These are phyloP conservation scores for Lodderomyces oxycetoniae DNA, from an alignment of 1,139 yeast genomes.

Conservation along the genomic window DNA sequence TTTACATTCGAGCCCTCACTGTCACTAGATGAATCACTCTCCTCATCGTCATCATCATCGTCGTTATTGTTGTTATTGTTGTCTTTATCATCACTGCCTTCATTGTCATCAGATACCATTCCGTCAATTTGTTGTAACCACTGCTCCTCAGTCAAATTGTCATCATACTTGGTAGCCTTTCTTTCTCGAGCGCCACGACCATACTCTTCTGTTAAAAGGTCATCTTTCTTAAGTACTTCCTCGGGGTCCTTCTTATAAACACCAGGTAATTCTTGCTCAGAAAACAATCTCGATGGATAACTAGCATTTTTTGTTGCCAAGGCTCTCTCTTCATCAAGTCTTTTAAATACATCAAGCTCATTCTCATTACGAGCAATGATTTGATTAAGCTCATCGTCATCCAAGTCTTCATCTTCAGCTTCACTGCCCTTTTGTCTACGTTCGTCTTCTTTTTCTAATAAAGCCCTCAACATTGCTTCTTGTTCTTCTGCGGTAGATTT, in stretches of 20 bases:
- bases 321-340: slow-evolving; percentile 54
- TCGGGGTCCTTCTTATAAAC: slow-evolving; percentile 52
- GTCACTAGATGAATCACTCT: slow-evolving; percentile 14
- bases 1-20: slow-evolving; percentile 15
- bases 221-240: slow-evolving; percentile 44
- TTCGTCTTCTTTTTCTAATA: slow-evolving; percentile 68
- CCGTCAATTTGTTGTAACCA: slow-evolving; percentile 65
- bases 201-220: slow-evolving; percentile 38
- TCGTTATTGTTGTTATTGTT: slow-evolving; percentile 1
- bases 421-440: slow-evolving; percentile 38
- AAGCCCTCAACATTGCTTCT: slow-evolving; percentile 66
- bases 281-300: slow-evolving; percentile 50
- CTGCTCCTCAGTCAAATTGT: slow-evolving; percentile 70
- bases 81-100: slow-evolving; percentile 22
- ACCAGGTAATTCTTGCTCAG: slow-evolving; percentile 62
- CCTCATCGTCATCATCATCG: slow-evolving; percentile 22
- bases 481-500: slow-evolving; percentile 81
- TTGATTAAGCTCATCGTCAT: slow-evolving; percentile 69
- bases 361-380: slow-evolving; percentile 63
- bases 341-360: slow-evolving; percentile 51
- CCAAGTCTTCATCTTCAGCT: slow-evolving; percentile 46
- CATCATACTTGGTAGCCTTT: slow-evolving; percentile 57
- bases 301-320: slow-evolving; percentile 36
- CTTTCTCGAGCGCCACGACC: slow-evolving; percentile 68
- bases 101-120: slow-evolving; percentile 30